Evolutionary conservation across 2,329 filamentous ascomycete species (phyloP).

Genomic region (Fonsecaea pugnacius): DNA sequence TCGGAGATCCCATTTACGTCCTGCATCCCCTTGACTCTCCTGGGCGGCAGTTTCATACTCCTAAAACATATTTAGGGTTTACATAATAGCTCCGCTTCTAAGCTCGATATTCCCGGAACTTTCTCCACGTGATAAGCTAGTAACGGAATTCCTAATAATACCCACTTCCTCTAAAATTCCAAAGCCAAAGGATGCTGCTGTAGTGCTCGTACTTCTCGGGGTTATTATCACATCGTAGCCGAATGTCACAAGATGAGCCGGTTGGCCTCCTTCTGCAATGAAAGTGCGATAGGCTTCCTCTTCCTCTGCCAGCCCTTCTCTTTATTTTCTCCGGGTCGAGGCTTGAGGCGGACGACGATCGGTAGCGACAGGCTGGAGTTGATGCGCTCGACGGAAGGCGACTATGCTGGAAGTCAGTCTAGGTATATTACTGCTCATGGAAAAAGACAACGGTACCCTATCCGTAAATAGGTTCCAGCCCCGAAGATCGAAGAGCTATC

Average conservation of each 20-base stretch:
- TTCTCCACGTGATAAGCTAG: slow-evolving; percentile 7
- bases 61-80: neutral
- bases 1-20: slow-evolving; percentile 23
- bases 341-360: slow-evolving; percentile 6
- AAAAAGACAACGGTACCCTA: slow-evolving; percentile 12
- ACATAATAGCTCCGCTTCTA: slow-evolving; percentile 8
- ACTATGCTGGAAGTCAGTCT: slow-evolving; percentile 10
- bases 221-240: slow-evolving; percentile 17
- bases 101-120: slow-evolving; percentile 17
- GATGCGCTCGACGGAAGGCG: slow-evolving; percentile 11
- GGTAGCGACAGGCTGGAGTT: neutral
- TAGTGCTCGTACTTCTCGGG: slow-evolving; percentile 18
- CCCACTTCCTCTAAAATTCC: neutral
- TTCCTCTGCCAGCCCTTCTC: slow-evolving; percentile 17
- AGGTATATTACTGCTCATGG: neutral
- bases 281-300: slow-evolving; percentile 22
- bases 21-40: slow-evolving; percentile 18
- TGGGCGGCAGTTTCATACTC: slow-evolving; percentile 8
- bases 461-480: no score
- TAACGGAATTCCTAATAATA: neutral
- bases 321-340: slow-evolving; percentile 18
- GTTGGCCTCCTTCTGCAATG: slow-evolving; percentile 17
- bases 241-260: slow-evolving; percentile 18
- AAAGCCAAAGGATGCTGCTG: slow-evolving; percentile 11
- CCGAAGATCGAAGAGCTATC: no score